phyloP scores from a whole-genome alignment of 805 yeast species.

The Ogataea henricii region DNA sequence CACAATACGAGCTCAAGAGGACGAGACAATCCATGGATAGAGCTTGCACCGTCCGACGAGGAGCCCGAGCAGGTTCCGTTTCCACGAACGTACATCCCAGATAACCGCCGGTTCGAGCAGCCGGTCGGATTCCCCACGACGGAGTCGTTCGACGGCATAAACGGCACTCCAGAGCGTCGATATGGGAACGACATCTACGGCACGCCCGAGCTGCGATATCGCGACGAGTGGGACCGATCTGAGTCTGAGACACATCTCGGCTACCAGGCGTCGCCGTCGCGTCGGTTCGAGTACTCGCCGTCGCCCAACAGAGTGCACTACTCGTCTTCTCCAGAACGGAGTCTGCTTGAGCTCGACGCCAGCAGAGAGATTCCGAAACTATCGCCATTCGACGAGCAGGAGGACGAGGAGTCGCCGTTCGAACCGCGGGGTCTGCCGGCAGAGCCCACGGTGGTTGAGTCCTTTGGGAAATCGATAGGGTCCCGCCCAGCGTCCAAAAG shows the following conservation, averaged over 20 bases:
- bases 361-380: conserved; percentile 11
- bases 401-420: conserved; percentile 6
- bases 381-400: conserved; percentile 16
- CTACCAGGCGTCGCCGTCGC: conserved; percentile 13
- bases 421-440: neutral
- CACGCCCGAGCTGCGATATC: conserved; percentile 13
- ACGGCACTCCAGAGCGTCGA: conserved; percentile 12
- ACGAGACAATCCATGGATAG: conserved; percentile 20
- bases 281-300: conserved; percentile 22
- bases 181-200: conserved; percentile 8
- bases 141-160: neutral
- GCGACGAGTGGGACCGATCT: conserved; percentile 5
- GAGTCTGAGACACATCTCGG: conserved; percentile 11
- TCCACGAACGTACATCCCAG: conserved; percentile 11
- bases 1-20: conserved; percentile 2
- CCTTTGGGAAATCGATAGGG: neutral
- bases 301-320: conserved; percentile 22
- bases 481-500: conserved; percentile 4
- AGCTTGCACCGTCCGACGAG: neutral
- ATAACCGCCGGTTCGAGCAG: conserved; percentile 9
- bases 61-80: conserved; percentile 6
- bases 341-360: neutral
- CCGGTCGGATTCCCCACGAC: conserved; percentile 17
- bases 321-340: conserved; percentile 25
- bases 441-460: neutral